These are phyloP conservation scores for Plectosphaerella cucumerina DNA, from an alignment of 2,329 filamentous ascomycete species.

Conservation along the genomic window DNA sequence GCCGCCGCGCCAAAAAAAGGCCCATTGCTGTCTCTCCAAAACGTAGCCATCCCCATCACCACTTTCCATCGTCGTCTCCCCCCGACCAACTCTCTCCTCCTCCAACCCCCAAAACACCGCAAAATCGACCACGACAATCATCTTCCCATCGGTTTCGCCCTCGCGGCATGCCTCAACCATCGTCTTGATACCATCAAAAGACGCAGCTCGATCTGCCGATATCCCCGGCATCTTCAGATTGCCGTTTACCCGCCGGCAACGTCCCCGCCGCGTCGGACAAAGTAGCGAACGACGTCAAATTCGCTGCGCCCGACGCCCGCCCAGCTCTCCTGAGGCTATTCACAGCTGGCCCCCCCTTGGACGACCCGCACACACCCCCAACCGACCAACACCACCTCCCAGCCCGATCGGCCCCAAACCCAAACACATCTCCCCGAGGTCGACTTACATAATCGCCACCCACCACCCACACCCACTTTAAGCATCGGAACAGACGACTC, in stretches of 20 bases:
- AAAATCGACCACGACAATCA: constrained; percentile 26
- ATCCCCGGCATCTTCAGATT: not conserved
- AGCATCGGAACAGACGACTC: too few relatives aligned
- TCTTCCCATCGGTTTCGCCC: constrained; percentile 35
- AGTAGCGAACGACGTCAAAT: constrained; percentile 9
- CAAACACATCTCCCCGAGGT: constrained; percentile 6
- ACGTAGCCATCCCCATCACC: constrained; percentile 46
- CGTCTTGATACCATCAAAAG: constrained; percentile 27
- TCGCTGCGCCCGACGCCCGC: not conserved
- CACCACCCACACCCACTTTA: not conserved
- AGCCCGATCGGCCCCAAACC: not conserved
- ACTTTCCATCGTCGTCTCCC: constrained; percentile 22
- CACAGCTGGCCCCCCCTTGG: constrained; percentile 9
- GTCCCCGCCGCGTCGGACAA: not conserved
- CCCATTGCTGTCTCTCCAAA: constrained; percentile 29
- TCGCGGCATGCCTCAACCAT: constrained; percentile 22
- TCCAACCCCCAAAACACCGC: constrained; percentile 25
- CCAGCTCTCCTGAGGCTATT: constrained; percentile 16
- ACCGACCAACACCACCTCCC: not conserved
- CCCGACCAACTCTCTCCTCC: constrained; percentile 20
- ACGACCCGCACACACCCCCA: constrained; percentile 12
- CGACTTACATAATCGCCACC: constrained; percentile 11
- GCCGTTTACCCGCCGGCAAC: not conserved
- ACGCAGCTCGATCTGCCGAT: not conserved
- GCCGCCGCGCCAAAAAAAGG: constrained; percentile 25